Conservation (phyloP, 176 grass and related monocot species). For the Cymbopogon citratus region DNA sequence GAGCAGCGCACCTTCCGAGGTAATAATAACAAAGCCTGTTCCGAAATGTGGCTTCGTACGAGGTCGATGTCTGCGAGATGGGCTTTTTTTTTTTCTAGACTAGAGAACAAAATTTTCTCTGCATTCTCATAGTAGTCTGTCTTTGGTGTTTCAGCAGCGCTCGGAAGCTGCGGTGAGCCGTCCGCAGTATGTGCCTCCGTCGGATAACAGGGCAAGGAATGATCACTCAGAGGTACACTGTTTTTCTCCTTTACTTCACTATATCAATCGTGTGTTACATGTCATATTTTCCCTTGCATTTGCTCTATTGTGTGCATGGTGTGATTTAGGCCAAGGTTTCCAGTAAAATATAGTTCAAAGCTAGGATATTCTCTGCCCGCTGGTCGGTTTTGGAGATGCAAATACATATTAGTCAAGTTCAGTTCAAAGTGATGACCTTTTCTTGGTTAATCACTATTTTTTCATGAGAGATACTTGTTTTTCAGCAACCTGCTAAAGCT, state of each 20-base stretch:
- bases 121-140: neutral
- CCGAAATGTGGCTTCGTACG: neutral
- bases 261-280: neutral
- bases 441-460: neutral
- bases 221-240: neutral
- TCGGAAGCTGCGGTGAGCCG: neutral
- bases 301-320: neutral
- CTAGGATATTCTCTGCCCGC: neutral
- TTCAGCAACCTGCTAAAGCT: constrained; percentile 1
- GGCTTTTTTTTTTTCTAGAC: no score
- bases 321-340: neutral
- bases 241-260: neutral
- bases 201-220: constrained; percentile 18
- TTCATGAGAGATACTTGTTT: neutral
- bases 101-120: neutral
- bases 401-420: neutral
- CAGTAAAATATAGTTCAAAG: neutral
- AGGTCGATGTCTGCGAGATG: neutral
- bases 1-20: constrained; percentile 21
- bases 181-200: constrained; percentile 3
- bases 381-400: neutral
- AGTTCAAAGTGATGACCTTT: neutral
- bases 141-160: neutral
- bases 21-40: neutral
- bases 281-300: neutral